Evolutionary conservation across 495 filamentous ascomycete genomes (phyloP).

Genomic region (Talaromyces proteolyticus): DNA sequence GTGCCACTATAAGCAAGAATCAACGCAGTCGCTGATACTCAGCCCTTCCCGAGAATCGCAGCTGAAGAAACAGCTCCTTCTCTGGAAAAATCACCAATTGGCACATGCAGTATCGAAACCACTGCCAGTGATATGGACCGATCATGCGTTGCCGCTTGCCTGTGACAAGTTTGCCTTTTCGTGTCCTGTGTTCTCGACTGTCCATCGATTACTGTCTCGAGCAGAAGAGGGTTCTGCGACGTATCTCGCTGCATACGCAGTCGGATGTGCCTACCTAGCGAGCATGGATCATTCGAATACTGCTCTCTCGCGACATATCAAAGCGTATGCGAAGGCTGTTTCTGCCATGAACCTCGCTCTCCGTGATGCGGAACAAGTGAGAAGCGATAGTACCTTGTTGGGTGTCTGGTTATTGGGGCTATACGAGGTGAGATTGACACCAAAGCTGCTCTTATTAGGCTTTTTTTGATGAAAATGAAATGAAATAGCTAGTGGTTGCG

Average conservation of each 20-base stretch:
- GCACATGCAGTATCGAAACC: not conserved
- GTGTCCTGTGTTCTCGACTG: not conserved
- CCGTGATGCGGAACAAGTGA: not conserved
- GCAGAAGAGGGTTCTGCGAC: not conserved
- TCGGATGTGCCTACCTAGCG: not conserved
- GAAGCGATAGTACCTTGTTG: conserved; percentile 7
- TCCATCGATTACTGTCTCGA: not conserved
- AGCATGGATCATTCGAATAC: not conserved
- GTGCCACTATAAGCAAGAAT: too few species aligned
- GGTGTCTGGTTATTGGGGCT: conserved; percentile 11
- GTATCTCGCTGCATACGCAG: not conserved
- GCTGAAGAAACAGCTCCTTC: too few species aligned
- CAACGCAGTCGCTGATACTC: too few species aligned
- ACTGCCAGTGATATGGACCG: not conserved
- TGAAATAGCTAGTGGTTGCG: not conserved
- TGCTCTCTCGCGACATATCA: not conserved
- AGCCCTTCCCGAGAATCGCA: too few species aligned
- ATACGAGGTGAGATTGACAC: conserved; percentile 9
- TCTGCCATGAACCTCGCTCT: not conserved
- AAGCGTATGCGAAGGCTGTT: not conserved
- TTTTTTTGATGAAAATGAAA: conserved; percentile 9
- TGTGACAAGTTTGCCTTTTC: not conserved
- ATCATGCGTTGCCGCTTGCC: not conserved
- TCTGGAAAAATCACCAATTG: not conserved
- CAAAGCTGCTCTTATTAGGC: conserved; percentile 1